Evolutionary conservation across 2,329 filamentous ascomycete species (phyloP).

Genomic region (Fusarium agapanthi): DNA sequence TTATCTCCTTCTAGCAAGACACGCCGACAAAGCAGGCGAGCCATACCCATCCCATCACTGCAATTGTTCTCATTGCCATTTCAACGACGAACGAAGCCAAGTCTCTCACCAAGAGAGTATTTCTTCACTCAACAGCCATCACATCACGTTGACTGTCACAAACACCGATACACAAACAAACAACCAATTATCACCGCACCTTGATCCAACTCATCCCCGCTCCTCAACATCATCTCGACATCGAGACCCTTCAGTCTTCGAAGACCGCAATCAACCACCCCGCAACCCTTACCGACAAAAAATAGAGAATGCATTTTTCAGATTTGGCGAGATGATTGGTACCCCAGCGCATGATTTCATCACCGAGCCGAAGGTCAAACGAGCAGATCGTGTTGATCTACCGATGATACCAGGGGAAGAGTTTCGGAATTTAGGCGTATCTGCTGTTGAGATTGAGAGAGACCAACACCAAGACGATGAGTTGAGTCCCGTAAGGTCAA

Average conservation of each 20-base stretch:
- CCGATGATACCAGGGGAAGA: slow-evolving; percentile 15
- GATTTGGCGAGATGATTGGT: slow-evolving; percentile 56
- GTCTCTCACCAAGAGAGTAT: background rate
- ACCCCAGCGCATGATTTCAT: slow-evolving; percentile 55
- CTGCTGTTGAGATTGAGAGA: background rate
- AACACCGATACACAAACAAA: background rate
- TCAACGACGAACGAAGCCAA: background rate
- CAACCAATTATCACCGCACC: background rate
- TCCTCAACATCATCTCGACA: background rate
- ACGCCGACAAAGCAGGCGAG: slow-evolving; percentile 3
- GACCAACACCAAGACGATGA: background rate
- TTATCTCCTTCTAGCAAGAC: slow-evolving; percentile 58
- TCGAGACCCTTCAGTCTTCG: background rate
- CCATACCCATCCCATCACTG: slow-evolving; percentile 2
- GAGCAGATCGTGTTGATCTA: background rate
- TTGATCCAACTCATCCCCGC: background rate
- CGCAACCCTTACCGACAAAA: slow-evolving; percentile 46
- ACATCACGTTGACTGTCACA: background rate
- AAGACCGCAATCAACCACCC: slow-evolving; percentile 28
- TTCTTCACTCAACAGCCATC: background rate
- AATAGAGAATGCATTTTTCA: slow-evolving; percentile 54
- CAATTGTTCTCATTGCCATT: slow-evolving; percentile 15
- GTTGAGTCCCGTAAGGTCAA: background rate
- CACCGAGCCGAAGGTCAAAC: background rate
- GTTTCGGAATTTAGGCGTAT: background rate